A percentile compares a stretch with the other conserved stretches of the same genome.
These are phyloP conservation scores for Candida krabiensis DNA, from an alignment of 805 yeast species.

Conservation along the genomic window DNA sequence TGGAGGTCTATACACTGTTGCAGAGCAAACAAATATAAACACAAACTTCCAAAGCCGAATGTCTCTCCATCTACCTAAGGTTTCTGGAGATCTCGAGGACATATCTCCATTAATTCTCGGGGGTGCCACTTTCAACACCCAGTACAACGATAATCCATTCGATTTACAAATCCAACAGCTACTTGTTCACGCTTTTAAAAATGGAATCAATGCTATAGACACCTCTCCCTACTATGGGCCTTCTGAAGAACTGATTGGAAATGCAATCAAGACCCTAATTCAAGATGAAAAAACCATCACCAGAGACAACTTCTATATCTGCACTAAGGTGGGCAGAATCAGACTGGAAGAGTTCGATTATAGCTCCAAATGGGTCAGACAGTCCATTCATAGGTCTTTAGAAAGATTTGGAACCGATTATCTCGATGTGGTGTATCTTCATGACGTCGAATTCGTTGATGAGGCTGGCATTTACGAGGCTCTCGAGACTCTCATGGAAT, in stretches of 20 bases:
- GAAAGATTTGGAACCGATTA: slow-evolving; percentile 64
- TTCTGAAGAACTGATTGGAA: slow-evolving; percentile 73
- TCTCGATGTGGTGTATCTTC: slow-evolving; percentile 81
- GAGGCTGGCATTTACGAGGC: slow-evolving; percentile 60
- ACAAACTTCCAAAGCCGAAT: too few relatives aligned
- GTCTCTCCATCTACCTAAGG: slow-evolving; percentile 22
- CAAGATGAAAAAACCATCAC: slow-evolving; percentile 40
- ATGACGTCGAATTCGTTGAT: slow-evolving; percentile 82
- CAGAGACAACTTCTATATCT: slow-evolving; percentile 65
- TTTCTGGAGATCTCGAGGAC: slow-evolving; percentile 28
- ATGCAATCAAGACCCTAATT: slow-evolving; percentile 47
- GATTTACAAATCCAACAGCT: slow-evolving; percentile 58
- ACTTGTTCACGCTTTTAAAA: slow-evolving; percentile 55
- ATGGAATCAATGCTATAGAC: slow-evolving; percentile 78
- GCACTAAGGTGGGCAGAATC: slow-evolving; percentile 86
- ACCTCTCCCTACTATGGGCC: slow-evolving; percentile 95
- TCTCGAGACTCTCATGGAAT: slow-evolving; percentile 51
- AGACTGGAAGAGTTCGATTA: slow-evolving; percentile 73
- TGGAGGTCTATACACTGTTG: too few relatives aligned
- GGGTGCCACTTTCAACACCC: slow-evolving; percentile 85
- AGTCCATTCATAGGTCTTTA: slow-evolving; percentile 66
- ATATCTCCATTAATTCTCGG: slow-evolving; percentile 72
- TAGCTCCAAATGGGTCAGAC: slow-evolving; percentile 55
- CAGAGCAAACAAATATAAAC: too few relatives aligned
- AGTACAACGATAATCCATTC: slow-evolving; percentile 71